These are phyloP conservation scores for Lepidopterella palustris DNA, from an alignment of 495 filamentous ascomycete genomes.

Conservation along the genomic window DNA sequence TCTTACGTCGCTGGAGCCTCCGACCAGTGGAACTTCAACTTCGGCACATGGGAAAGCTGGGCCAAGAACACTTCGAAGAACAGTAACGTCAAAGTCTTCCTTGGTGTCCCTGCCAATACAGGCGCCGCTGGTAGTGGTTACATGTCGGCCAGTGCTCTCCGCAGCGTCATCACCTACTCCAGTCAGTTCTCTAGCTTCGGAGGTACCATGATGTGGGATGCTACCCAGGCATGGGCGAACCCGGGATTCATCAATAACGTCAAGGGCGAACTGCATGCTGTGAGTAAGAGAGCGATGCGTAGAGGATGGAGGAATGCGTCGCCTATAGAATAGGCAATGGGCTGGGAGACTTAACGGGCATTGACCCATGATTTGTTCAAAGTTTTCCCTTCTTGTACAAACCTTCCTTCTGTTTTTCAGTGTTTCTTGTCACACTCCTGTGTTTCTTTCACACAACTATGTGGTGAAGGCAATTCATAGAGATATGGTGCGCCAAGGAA, in stretches of 20 bases:
- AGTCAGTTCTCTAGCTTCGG: constrained; percentile 23
- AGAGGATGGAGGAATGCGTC: constrained; percentile 2
- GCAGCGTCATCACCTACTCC: constrained; percentile 19
- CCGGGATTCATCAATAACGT: constrained; percentile 16
- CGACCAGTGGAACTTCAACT: constrained; percentile 58
- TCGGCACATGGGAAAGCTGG: constrained; percentile 66
- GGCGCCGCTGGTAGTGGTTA: constrained; percentile 56
- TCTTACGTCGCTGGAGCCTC: constrained; percentile 43
- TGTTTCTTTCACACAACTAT: no score
- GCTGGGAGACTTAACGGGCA: background rate
- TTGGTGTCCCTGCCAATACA: constrained; percentile 59
- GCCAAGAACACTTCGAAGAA: constrained; percentile 56
- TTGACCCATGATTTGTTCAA: no score
- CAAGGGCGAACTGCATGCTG: background rate
- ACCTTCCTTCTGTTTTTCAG: no score
- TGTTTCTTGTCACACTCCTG: no score
- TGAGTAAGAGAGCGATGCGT: constrained; percentile 6
- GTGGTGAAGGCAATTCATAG: no score
- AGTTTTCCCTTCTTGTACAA: no score
- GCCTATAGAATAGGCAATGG: background rate
- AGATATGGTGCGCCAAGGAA: no score
- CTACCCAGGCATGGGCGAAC: constrained; percentile 25
- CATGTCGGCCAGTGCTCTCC: constrained; percentile 41
- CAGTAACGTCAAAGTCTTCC: constrained; percentile 54
- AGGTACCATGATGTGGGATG: constrained; percentile 33